These are phyloP conservation scores for Beta macrorhiza DNA, from an alignment of 179 eudicot genomes.

Conservation along the genomic window DNA sequence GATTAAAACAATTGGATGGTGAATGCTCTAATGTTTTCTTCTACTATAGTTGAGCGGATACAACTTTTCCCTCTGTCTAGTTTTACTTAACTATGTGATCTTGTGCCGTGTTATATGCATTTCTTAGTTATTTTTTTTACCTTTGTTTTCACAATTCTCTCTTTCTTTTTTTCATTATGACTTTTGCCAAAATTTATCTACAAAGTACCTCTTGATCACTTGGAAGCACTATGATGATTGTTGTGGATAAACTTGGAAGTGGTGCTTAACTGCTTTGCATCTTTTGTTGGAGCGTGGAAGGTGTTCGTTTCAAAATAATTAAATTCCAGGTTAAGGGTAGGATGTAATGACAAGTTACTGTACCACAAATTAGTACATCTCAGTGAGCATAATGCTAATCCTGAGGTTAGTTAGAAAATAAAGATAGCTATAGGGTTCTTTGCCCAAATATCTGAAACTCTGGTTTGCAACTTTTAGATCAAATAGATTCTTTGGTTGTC, in stretches of 20 bases:
- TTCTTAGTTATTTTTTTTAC: background rate
- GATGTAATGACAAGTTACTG: background rate
- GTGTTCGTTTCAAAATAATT: background rate
- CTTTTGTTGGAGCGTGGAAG: background rate
- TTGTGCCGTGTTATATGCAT: background rate
- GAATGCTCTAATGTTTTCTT: background rate
- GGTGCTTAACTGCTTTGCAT: background rate
- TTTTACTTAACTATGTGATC: background rate
- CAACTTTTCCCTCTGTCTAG: background rate
- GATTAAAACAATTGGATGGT: background rate
- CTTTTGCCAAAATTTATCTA: background rate
- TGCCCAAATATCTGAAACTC: background rate
- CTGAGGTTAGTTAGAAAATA: background rate
- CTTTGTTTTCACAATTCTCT: background rate
- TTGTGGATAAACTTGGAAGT: background rate
- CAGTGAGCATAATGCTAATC: background rate
- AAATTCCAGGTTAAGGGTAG: background rate
- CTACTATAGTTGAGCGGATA: background rate
- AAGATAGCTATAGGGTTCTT: background rate
- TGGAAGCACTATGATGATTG: background rate
- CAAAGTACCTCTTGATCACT: background rate
- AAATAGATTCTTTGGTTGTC: background rate
- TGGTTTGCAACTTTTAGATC: background rate
- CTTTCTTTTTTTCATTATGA: background rate
- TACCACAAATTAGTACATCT: background rate